Evolutionary conservation across 176 grass and related monocot genomes (phyloP).

Genomic region (Bromus sterilis): DNA sequence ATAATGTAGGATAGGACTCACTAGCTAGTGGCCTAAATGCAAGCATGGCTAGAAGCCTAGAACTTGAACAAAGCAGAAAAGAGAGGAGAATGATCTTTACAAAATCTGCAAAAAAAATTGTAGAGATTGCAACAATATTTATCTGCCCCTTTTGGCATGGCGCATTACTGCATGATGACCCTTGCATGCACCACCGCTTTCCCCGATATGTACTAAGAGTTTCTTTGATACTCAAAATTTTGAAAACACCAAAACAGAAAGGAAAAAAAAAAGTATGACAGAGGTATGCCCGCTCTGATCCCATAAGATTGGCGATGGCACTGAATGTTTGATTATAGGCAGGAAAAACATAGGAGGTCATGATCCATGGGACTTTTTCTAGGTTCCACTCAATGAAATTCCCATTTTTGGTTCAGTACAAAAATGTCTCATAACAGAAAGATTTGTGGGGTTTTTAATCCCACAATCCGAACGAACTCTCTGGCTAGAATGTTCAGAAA

Average conservation of each 20-base stretch:
- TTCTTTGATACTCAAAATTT: not conserved
- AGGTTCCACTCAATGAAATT: not conserved
- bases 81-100: not conserved
- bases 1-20: conserved; percentile 28
- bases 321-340: not conserved
- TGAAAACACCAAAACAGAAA: not conserved
- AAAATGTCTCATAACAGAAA: not conserved
- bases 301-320: not conserved
- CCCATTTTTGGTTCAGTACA: not conserved
- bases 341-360: not conserved
- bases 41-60: conserved; percentile 21
- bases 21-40: conserved; percentile 7
- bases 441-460: not conserved
- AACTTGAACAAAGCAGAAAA: conserved; percentile 7
- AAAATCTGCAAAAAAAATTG: not conserved
- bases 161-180: not conserved
- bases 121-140: not conserved
- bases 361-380: not conserved
- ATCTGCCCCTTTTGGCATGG: not conserved
- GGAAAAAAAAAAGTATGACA: not conserved
- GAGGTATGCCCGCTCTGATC: not conserved
- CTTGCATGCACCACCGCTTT: not conserved
- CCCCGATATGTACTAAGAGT: not conserved
- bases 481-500: not conserved
- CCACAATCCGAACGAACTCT: not conserved